phyloP scores from a whole-genome alignment of 176 grass and related monocot species.

The Triticum monococcum region DNA sequence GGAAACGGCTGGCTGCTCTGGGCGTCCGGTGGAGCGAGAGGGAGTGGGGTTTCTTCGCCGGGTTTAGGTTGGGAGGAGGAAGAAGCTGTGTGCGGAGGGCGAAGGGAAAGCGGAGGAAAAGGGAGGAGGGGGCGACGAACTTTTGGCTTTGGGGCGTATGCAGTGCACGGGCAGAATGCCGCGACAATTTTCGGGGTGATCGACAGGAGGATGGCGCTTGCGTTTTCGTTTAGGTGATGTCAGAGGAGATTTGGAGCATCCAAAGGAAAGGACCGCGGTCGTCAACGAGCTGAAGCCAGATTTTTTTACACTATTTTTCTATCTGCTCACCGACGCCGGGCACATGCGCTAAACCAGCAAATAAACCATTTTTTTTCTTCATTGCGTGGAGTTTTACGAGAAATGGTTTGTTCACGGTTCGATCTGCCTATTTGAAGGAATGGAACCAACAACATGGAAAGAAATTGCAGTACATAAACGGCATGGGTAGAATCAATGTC shows the following conservation, averaged over 20 bases:
- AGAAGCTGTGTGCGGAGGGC: background rate
- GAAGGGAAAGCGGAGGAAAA: background rate
- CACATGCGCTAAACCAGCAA: background rate
- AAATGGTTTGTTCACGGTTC: no score
- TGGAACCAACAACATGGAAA: no score
- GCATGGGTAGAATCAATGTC: no score
- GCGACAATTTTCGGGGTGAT: background rate
- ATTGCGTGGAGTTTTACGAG: no score
- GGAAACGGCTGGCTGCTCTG: background rate
- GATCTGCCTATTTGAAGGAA: no score
- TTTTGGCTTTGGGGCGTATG: background rate
- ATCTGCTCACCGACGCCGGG: background rate
- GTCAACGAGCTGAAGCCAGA: background rate
- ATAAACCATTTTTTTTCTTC: no score
- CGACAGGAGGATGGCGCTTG: background rate
- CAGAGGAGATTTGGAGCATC: background rate
- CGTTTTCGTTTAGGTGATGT: background rate
- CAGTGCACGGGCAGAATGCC: background rate
- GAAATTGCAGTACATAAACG: no score
- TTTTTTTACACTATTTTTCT: no score
- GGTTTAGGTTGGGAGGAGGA: background rate
- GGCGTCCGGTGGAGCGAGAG: no score
- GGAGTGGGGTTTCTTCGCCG: background rate
- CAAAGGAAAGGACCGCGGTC: background rate
- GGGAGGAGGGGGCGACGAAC: background rate